Percentiles rank a stretch among this genome's conserved stretches.
These are phyloP conservation scores for Chamaenerion angustifolium DNA, from an alignment of 345 rosid genomes.

Conservation along the genomic window DNA sequence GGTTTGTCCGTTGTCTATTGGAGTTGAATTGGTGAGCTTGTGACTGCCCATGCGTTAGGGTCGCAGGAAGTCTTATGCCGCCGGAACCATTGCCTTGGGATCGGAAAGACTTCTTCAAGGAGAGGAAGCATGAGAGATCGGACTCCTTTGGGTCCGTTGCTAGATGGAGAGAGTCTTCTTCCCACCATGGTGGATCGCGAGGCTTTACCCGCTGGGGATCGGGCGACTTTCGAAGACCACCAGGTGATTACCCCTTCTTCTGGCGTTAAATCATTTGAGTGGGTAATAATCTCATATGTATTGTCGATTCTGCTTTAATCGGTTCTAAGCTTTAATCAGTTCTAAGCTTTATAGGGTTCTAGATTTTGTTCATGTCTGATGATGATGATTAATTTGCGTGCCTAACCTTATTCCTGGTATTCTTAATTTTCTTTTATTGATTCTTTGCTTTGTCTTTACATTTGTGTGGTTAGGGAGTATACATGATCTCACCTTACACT, in stretches of 20 bases:
- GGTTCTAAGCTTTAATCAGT: too few species aligned
- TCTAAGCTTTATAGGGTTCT: too few species aligned
- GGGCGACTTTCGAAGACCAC: conserved; percentile 63
- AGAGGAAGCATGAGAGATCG: conserved; percentile 79
- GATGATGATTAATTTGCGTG: too few species aligned
- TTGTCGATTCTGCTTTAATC: not conserved
- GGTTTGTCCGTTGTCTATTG: conserved; percentile 4
- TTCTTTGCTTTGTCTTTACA: too few species aligned
- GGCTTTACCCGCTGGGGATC: conserved; percentile 53
- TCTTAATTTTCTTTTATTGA: too few species aligned
- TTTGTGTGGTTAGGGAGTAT: too few species aligned
- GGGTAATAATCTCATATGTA: too few species aligned
- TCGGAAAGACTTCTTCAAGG: conserved; percentile 76
- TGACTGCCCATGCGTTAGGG: conserved; percentile 31
- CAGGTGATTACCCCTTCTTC: conserved; percentile 21
- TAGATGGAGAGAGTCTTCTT: conserved; percentile 67
- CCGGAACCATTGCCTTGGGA: conserved; percentile 83
- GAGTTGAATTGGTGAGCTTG: conserved; percentile 9
- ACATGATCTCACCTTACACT: too few species aligned
- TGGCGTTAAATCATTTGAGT: not conserved
- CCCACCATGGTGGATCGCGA: conserved; percentile 34
- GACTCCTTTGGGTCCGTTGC: conserved; percentile 35
- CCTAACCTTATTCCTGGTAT: too few species aligned
- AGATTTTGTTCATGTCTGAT: too few species aligned
- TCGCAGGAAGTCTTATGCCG: conserved; percentile 60